Conservation (phyloP, 2,329 filamentous ascomycete genomes). For the Gliomastix tumulicola region DNA sequence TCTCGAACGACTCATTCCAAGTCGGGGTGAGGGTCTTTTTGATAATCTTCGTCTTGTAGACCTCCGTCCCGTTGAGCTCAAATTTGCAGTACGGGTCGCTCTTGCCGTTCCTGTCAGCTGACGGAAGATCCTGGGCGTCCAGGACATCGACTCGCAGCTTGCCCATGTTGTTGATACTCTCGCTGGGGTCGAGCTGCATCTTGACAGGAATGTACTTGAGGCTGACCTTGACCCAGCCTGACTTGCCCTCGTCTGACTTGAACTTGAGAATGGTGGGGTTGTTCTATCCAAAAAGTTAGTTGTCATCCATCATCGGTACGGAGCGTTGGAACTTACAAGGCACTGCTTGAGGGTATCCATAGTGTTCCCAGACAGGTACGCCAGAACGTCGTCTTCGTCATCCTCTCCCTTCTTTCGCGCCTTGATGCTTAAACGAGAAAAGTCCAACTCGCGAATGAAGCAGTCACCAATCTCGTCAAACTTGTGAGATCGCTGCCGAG, state of each 20-base stretch:
- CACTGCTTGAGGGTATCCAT: slow-evolving; percentile 83
- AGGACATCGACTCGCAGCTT: slow-evolving; percentile 89
- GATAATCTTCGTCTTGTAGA: slow-evolving; percentile 91
- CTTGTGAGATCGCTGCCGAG: slow-evolving; percentile 59
- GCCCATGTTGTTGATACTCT: slow-evolving; percentile 99
- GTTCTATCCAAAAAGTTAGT: slow-evolving; percentile 48
- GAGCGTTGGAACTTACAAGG: slow-evolving; percentile 49
- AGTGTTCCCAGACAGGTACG: slow-evolving; percentile 78
- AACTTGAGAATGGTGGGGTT: slow-evolving; percentile 79
- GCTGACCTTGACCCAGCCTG: slow-evolving; percentile 80
- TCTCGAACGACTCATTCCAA: slow-evolving; percentile 96
- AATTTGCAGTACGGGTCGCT: slow-evolving; percentile 98
- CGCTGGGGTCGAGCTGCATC: slow-evolving; percentile 89
- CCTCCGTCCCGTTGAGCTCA: slow-evolving; percentile 76
- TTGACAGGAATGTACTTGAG: slow-evolving; percentile 90
- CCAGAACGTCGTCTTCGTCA: slow-evolving; percentile 68
- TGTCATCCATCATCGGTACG: not conserved
- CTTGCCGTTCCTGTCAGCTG: slow-evolving; percentile 92
- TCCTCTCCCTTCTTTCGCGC: slow-evolving; percentile 75
- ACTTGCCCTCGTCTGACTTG: slow-evolving; percentile 58
- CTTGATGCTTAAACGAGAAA: slow-evolving; percentile 85
- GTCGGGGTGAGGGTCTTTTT: slow-evolving; percentile 94
- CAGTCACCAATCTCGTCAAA: slow-evolving; percentile 95
- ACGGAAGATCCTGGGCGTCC: slow-evolving; percentile 79
- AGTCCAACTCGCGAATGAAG: slow-evolving; percentile 94